Percentiles rank a stretch among this genome's conserved stretches.
Evolutionary conservation across 768 basidiomycete species (phyloP).

Genomic region (Lactarius vividus): DNA sequence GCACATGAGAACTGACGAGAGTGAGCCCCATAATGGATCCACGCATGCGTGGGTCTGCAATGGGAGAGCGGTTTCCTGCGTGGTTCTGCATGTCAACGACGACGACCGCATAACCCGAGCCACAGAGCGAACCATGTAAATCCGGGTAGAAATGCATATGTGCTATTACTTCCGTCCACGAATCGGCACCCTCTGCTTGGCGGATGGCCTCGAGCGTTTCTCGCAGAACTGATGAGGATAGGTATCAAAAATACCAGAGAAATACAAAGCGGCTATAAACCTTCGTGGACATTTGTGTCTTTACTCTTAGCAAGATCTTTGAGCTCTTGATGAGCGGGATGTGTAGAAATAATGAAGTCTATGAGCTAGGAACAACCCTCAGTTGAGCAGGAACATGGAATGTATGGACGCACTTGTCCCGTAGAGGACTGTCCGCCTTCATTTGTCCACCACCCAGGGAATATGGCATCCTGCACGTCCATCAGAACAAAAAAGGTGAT

Average conservation of each 20-base stretch:
- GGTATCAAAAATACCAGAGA: not conserved
- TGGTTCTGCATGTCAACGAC: not conserved
- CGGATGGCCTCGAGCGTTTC: constrained; percentile 68
- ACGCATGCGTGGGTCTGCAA: constrained; percentile 93
- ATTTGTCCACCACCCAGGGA: constrained; percentile 99
- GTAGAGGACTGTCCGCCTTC: constrained; percentile 99
- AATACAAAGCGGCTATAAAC: constrained; percentile 36
- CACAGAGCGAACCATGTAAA: constrained; percentile 63
- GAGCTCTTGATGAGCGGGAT: constrained; percentile 77
- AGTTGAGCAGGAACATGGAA: not conserved
- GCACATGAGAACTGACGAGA: constrained; percentile 46
- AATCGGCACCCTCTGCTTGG: constrained; percentile 50
- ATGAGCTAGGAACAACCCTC: constrained; percentile 58
- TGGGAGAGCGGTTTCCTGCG: constrained; percentile 90
- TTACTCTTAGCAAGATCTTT: constrained; percentile 58
- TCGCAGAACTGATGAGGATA: constrained; percentile 54
- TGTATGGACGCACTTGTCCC: constrained; percentile 59
- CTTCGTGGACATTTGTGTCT: constrained; percentile 54
- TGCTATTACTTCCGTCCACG: constrained; percentile 81
- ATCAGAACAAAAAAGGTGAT: constrained; percentile 16
- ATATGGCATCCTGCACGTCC: constrained; percentile 68
- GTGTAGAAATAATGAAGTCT: constrained; percentile 91
- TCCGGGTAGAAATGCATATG: constrained; percentile 96
- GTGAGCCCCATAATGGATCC: constrained; percentile 88
- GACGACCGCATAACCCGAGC: not conserved